Base-by-base conservation (phyloP, 768 basidiomycete species). In the Cyclocybe cylindracea region DNA sequence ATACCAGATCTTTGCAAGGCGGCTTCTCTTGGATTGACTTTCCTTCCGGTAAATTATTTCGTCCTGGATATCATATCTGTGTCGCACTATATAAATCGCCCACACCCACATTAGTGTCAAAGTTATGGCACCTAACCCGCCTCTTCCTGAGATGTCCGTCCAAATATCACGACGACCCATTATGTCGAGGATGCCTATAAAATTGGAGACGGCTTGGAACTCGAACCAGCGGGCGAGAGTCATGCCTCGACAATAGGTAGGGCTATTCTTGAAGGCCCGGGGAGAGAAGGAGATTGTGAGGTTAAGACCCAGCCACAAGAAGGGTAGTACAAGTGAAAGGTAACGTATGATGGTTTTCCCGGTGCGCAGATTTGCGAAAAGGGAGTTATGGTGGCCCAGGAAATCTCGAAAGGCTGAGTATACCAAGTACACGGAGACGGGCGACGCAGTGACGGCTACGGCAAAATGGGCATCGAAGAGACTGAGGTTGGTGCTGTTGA, bases 401-500 rank as follows among this genome's bases (percentile, higher is more conserved):
- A 52, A 13, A 36, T 56, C 55, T 9, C 51, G 51, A 14, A 53
- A 32, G 7, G 55, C 35, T 33, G 55, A 56, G 39, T 56, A 61
- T 9, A 40, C 54, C 10, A 60, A 43, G 38, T 56, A 62, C 13
- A 56, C 36, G 14, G 53, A 51, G 29, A 60, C 46, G 2, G 61
- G 61, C 5, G 55, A 57, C 9, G 55, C 51, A 5, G 57, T 57
- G 6, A 59, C 58, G 9, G 51, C 51, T 8, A 57, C 45, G 4
- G 62, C 53, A 42, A 59, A 59, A 39, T 57, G 57, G 1, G 59
- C 60, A 18, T 63, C 62, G 33, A 59, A 61, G 10, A 63, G 39
- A 40, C 43, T 50, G 11, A 63, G 48, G 33, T 58, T 55, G 4
- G 16, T 35, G 10, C 46, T 33, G 4, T 46, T 38, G 32, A 59